Base-by-base conservation (phyloP, 1,139 yeast genomes). In the Suhomyces wounanorum region DNA sequence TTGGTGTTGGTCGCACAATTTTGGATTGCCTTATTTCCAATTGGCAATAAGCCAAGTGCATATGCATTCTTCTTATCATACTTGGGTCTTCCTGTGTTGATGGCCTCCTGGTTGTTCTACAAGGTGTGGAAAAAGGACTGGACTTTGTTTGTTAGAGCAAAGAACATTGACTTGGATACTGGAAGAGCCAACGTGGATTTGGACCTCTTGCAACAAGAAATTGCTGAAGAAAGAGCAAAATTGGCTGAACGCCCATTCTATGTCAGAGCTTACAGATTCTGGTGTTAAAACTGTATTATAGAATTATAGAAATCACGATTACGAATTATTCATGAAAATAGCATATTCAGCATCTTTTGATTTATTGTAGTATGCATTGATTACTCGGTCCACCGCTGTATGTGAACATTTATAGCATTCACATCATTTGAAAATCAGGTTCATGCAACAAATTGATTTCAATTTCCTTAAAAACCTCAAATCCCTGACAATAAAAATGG, bases 1-100 rank as follows among this genome's bases (percentile, higher is more conserved):
- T 73, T 86, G 56, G 87, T 90, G 51, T 74, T 91, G 55, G 70
- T 84, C 54, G 91, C 94, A 28, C 96, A 89, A 73, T 85, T 88
- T 70, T 87, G 90, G 90, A 78, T 84, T 53, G 89, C 91, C 8
- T 71, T 86, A 48, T 85, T 77, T 78, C 94, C 94, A 57, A 66
- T 82, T 45, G 87, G 86, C 28, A 74, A 65, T 1, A 40, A 62
- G 18, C 87, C 90, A 50, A 75, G 73, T 66, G 88, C 87, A 16
- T 64, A 68, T 47, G 72, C 69, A 47, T 86, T 86, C 77, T 85
- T 86, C 68, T 72, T 77, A 64, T 75, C 82, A 40, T 86, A 82
- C 68, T 73, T 86, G 61, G 84, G 89, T 42, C 79, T 79, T 49
- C 87, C 85, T 35, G 83, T 86, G 52, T 73, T 85, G 53, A 57